Base-by-base conservation (phyloP, 768 basidiomycete species). In the Amanita thiersii region DNA sequence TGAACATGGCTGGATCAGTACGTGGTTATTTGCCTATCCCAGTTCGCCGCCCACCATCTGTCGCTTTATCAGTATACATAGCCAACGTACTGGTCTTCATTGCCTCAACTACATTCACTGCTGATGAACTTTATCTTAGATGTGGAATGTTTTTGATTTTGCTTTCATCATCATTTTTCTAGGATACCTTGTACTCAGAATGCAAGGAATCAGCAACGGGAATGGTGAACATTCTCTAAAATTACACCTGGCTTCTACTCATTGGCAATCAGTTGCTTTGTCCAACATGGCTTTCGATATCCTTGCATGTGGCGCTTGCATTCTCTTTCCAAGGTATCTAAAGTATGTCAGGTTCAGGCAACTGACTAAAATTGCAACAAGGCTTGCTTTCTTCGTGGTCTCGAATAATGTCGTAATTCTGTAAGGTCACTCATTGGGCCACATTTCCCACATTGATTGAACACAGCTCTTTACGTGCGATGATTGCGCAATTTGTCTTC, bases 81-180 rank as follows among this genome's bases (percentile, higher is more conserved):
- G 86, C 88, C 15, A 90, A 88, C 54, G 87, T 86, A 55, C 47
- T 49, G 15, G 6, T 24, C 32, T 15, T 17, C 25, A 10, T 30
- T 39, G 32, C 12, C 30, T 28, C 42, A 35, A 38, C 26, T 41
- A 10, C 40, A 39, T 33, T 33, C 24, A 19, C 39, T 37, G 12
- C 35, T 37, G 14, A 36, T 34, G 32, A 21, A 20, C 15, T 43
- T 14, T 8, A 19, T 30, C 37, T 14, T 50, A 92, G 86, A 78
- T 92, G 48, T 94, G 91, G 91, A 93, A 91, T 54, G 81, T 78
- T 4, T 90, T 93, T 50, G 91, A 88, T 59, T 79, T 84, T 17
- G 70, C 74, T 0, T 88, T 88, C 56, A 70, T 79, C 46, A 45
- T 77, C 18, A 66, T 90, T 36, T 89, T 85, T 57, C 52, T 86